These are phyloP conservation scores for Pontederia paniculata DNA, from an alignment of 176 grass and related monocot genomes.

Conservation along the genomic window DNA sequence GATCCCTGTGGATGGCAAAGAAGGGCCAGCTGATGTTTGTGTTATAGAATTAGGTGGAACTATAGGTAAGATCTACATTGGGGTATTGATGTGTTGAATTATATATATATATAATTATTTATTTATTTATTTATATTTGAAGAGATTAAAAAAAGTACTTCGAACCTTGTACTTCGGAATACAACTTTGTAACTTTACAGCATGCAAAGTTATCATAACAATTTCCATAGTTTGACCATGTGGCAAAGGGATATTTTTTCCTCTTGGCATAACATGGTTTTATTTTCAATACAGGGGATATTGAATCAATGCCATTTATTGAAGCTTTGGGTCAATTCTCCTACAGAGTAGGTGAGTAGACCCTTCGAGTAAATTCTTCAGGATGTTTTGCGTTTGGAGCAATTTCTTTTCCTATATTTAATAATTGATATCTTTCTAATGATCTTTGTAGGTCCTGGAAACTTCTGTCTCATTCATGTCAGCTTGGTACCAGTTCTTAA, in stretches of 20 bases:
- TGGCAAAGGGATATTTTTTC: too few species aligned
- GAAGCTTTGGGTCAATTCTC: slow-evolving; percentile 39
- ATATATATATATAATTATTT: too few species aligned
- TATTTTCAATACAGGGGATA: slow-evolving; percentile 25
- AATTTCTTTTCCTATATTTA: too few species aligned
- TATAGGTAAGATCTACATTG: slow-evolving; percentile 15
- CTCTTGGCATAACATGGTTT: neutral
- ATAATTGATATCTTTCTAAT: neutral
- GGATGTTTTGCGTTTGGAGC: too few species aligned
- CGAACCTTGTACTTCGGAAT: too few species aligned
- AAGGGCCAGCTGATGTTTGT: slow-evolving; percentile 33
- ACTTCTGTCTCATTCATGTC: slow-evolving; percentile 32
- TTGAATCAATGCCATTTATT: slow-evolving; percentile 34
- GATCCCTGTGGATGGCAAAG: slow-evolving; percentile 29
- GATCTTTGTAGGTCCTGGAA: slow-evolving; percentile 16
- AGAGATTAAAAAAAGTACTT: too few species aligned
- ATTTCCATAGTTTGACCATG: too few species aligned
- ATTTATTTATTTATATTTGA: too few species aligned
- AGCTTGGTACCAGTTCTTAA: slow-evolving; percentile 31
- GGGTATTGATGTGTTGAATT: too few species aligned
- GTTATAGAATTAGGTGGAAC: slow-evolving; percentile 35
- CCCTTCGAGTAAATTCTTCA: neutral
- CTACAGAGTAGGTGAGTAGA: slow-evolving; percentile 28
- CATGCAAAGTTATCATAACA: too few species aligned
- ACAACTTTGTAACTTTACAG: too few species aligned